Base-by-base conservation (phyloP, 225 moss, liverwort and hornwort species). In the Neckera pumila region DNA sequence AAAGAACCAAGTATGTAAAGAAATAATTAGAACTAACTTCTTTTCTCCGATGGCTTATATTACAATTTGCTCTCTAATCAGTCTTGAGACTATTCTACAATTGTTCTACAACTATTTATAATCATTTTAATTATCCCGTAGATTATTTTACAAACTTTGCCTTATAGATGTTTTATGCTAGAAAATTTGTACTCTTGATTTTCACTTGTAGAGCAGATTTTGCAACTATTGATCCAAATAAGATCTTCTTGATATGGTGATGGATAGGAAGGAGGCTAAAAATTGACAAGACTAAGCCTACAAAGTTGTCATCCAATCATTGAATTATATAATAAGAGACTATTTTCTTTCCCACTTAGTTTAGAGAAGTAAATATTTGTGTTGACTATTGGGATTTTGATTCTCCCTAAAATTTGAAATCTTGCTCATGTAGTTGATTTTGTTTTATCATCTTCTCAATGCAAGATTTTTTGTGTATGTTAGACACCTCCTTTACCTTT, bases 331-430 rank as follows among this genome's bases (percentile, higher is more conserved):
- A n/a, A n/a, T n/a, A n/a, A n/a, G n/a, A n/a, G n/a, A n/a, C n/a
- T n/a, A n/a, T n/a, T n/a, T n/a, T n/a, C n/a, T n/a, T n/a, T n/a
- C n/a, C n/a, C n/a, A 49, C 49, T 49, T 70, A 40, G 25, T 25
- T 40, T 40, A 14, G 14, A 70, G 3, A 40, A 70, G 3, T 14
- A 40, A 19, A 42, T 71, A 42, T 14, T 71, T 26, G 12, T 71
- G 0, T 26, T 42, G 5, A 15, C 0, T 0, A 0, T 26, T 42
- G 3, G 9, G 3, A 40, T 70, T 71, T 71, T 42, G 15, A 15
- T 26, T 40, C 40, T 42, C 15, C 2, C 3, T 0, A 9, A 14
- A 14, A 40, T 8, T 40, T 42, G 26, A 70, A 70, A 26, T 70
- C 8, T 25, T 14, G 3, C 8, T 70, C 14, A 69, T 23, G 0